Percentiles rank a stretch among this genome's conserved stretches.
These are phyloP conservation scores for Kwoniella mangroviensis DNA, from an alignment of 768 basidiomycete species.

Conservation along the genomic window DNA sequence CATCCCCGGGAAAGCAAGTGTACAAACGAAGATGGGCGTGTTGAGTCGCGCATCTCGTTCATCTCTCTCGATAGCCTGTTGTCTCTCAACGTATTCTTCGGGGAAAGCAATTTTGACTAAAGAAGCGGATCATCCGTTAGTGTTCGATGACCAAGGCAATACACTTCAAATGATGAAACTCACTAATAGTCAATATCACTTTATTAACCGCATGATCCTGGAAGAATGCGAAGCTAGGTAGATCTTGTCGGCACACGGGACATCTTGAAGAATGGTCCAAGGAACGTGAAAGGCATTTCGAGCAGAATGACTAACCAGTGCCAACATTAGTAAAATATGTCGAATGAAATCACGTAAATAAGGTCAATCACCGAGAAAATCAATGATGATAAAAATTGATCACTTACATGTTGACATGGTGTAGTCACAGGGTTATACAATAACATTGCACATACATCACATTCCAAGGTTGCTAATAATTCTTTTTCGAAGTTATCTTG, in stretches of 20 bases:
- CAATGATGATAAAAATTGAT: neutral
- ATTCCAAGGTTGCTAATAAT: slow-evolving; percentile 71
- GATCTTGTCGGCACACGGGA: slow-evolving; percentile 79
- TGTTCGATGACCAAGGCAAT: slow-evolving; percentile 23
- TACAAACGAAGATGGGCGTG: slow-evolving; percentile 89
- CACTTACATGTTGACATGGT: slow-evolving; percentile 84
- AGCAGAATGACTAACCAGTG: slow-evolving; percentile 77
- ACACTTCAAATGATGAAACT: slow-evolving; percentile 14
- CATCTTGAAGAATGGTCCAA: slow-evolving; percentile 82
- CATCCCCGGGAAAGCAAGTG: slow-evolving; percentile 87
- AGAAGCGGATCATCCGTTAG: slow-evolving; percentile 19
- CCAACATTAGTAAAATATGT: slow-evolving; percentile 2
- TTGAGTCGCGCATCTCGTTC: slow-evolving; percentile 78
- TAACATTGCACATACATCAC: slow-evolving; percentile 87
- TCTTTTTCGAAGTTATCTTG: slow-evolving; percentile 55
- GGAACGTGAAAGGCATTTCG: slow-evolving; percentile 83
- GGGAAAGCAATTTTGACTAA: slow-evolving; percentile 75
- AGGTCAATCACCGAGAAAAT: slow-evolving; percentile 1
- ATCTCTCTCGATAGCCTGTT: slow-evolving; percentile 70
- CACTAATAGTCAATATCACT: slow-evolving; percentile 71
- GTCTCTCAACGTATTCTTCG: slow-evolving; percentile 68
- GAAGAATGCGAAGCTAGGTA: slow-evolving; percentile 77
- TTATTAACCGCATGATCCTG: slow-evolving; percentile 79
- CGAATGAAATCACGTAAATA: neutral
- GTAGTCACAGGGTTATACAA: slow-evolving; percentile 87